Evolutionary conservation across 2,329 filamentous ascomycete species (phyloP).

Genomic region (Sphaerulina vaccinii): DNA sequence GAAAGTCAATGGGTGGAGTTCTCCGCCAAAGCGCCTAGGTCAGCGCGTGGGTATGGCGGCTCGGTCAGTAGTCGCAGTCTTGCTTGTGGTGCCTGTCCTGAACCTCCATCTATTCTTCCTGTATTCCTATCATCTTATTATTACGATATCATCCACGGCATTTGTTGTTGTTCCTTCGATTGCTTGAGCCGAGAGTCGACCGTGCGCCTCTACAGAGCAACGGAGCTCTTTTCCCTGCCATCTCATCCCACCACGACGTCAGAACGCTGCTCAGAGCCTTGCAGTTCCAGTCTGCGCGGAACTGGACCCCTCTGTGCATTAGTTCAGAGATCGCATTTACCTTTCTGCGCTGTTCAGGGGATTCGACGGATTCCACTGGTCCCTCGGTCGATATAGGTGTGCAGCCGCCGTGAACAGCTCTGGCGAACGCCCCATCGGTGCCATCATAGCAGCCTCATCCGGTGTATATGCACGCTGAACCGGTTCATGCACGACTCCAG

Average conservation of each 20-base stretch:
- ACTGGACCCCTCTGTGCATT: slow-evolving; percentile 1
- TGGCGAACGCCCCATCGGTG: not conserved
- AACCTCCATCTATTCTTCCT: not conserved
- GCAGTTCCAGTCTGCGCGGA: slow-evolving; percentile 4
- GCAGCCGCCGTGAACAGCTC: not conserved
- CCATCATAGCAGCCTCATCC: not conserved
- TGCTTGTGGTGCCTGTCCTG: not conserved
- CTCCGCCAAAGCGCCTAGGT: no score
- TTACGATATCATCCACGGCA: not conserved
- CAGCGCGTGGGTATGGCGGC: no score
- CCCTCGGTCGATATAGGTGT: not conserved
- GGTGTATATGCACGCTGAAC: not conserved
- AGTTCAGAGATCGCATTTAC: not conserved
- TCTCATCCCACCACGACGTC: slow-evolving; percentile 8
- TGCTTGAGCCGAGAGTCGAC: not conserved
- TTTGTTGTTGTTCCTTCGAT: not conserved
- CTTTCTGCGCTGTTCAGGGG: slow-evolving; percentile 3
- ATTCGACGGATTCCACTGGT: not conserved
- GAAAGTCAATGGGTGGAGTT: no score
- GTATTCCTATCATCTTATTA: not conserved
- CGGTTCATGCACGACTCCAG: slow-evolving; percentile 6
- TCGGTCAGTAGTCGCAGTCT: no score
- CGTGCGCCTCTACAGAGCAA: not conserved
- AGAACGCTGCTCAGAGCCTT: slow-evolving; percentile 3
- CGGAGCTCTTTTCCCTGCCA: not conserved